These are phyloP conservation scores for Penicillium salamii DNA, from an alignment of 495 filamentous ascomycete genomes.

Conservation along the genomic window DNA sequence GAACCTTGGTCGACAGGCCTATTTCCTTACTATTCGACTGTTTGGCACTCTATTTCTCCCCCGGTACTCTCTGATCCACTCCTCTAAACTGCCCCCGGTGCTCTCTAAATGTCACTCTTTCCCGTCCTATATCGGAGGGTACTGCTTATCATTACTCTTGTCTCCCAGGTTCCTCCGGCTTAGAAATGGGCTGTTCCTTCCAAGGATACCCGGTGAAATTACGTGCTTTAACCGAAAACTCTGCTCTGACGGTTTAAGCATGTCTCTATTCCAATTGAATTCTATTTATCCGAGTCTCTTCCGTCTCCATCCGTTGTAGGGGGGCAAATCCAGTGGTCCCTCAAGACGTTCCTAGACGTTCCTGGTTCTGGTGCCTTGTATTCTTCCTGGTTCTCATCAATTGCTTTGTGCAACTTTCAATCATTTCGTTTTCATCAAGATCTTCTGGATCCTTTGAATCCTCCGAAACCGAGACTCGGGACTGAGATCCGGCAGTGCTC, in stretches of 20 bases:
- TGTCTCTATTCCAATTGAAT: background rate
- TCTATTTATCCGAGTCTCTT: background rate
- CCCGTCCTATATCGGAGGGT: constrained; percentile 14
- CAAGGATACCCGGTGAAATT: constrained; percentile 10
- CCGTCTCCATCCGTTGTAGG: constrained; percentile 1
- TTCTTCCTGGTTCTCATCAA: background rate
- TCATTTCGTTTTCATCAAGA: background rate
- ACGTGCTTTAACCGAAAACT: constrained; percentile 15
- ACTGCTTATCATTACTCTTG: background rate
- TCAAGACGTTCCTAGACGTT: background rate
- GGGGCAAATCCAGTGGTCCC: background rate
- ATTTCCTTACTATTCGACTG: background rate
- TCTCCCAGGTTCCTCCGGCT: background rate
- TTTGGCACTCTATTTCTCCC: background rate
- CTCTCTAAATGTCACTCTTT: constrained; percentile 2
- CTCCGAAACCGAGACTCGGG: background rate
- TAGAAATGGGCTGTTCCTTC: constrained; percentile 16
- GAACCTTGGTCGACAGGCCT: constrained; percentile 1
- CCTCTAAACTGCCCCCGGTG: constrained; percentile 8
- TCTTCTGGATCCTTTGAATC: background rate
- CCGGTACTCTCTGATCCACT: background rate
- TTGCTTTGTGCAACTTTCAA: background rate
- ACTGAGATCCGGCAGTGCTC: background rate
- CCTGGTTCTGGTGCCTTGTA: background rate
- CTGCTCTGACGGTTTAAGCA: background rate